Conservation (phyloP, 2,329 filamentous ascomycete species). For the Fusarium euwallaceae region DNA sequence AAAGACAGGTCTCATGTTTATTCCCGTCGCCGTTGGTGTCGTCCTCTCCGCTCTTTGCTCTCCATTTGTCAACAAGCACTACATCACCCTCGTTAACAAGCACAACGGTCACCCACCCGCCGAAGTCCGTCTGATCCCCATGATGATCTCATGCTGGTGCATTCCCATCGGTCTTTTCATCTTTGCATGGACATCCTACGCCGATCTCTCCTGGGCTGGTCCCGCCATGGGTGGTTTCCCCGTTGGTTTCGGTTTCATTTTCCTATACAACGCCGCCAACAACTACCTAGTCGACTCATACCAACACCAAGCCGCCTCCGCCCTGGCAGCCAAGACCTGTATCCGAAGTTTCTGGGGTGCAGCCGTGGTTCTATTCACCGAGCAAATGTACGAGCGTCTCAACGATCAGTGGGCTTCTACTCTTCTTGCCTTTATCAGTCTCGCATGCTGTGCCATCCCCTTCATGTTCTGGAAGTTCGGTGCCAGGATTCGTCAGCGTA, state of each 20-base stretch:
- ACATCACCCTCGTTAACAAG: conserved; percentile 72
- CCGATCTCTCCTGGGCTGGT: conserved; percentile 75
- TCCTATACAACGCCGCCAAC: conserved; percentile 84
- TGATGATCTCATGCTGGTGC: conserved; percentile 83
- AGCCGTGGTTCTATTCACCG: conserved; percentile 80
- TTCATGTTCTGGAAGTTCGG: conserved; percentile 86
- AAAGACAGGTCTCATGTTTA: conserved; percentile 87
- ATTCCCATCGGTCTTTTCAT: conserved; percentile 72
- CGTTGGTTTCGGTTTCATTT: conserved; percentile 86
- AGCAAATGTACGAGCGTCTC: conserved; percentile 82
- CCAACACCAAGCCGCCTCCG: conserved; percentile 81
- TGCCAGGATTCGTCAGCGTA: conserved; percentile 75
- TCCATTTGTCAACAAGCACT: conserved; percentile 85
- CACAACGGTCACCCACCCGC: conserved; percentile 81
- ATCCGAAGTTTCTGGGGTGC: conserved; percentile 86
- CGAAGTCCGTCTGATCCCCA: conserved; percentile 83
- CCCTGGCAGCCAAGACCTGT: conserved; percentile 85
- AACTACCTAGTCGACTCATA: conserved; percentile 78
- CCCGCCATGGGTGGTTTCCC: conserved; percentile 78
- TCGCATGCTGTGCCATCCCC: conserved; percentile 86
- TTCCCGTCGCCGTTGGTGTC: conserved; percentile 83
- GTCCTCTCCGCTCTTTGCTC: conserved; percentile 74
- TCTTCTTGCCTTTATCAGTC: conserved; percentile 78
- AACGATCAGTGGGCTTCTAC: conserved; percentile 82
- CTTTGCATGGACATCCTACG: conserved; percentile 75